These are phyloP conservation scores for Cercospora brassicicola DNA, from an alignment of 2,329 filamentous ascomycete genomes.

Conservation along the genomic window DNA sequence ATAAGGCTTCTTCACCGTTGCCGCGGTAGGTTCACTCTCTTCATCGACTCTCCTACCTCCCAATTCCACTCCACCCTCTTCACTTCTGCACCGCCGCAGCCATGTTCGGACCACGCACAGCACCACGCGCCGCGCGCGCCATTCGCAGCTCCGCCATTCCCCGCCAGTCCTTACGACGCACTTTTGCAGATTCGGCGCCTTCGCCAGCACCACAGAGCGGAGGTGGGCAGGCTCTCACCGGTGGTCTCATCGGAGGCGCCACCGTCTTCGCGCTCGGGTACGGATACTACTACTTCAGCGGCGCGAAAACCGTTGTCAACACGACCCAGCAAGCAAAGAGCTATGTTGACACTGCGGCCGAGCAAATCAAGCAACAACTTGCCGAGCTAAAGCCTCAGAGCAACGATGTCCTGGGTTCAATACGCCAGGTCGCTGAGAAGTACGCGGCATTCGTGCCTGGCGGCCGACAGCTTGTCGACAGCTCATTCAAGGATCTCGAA, in stretches of 20 bases:
- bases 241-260: constrained; percentile 22
- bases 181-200: constrained; percentile 17
- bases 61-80: not conserved
- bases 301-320: constrained; percentile 48
- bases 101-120: constrained; percentile 21
- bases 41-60: not conserved
- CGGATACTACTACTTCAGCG: constrained; percentile 18
- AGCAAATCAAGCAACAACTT: constrained; percentile 53
- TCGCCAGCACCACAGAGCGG: constrained; percentile 12
- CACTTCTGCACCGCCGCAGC: not conserved
- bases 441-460: constrained; percentile 74
- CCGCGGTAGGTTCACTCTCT: not conserved
- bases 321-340: constrained; percentile 59
- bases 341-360: constrained; percentile 57
- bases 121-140: constrained; percentile 19
- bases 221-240: constrained; percentile 15
- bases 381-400: constrained; percentile 59
- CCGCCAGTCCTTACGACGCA: constrained; percentile 12
- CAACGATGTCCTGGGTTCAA: constrained; percentile 65
- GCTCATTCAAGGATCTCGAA: constrained; percentile 69
- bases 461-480: constrained; percentile 66
- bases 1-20: not conserved
- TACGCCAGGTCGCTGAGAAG: constrained; percentile 65
- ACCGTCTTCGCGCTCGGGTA: constrained; percentile 16
- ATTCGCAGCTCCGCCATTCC: constrained; percentile 8